Conservation (phyloP, 106 monocot species). For the Amphibolis antarctica region DNA sequence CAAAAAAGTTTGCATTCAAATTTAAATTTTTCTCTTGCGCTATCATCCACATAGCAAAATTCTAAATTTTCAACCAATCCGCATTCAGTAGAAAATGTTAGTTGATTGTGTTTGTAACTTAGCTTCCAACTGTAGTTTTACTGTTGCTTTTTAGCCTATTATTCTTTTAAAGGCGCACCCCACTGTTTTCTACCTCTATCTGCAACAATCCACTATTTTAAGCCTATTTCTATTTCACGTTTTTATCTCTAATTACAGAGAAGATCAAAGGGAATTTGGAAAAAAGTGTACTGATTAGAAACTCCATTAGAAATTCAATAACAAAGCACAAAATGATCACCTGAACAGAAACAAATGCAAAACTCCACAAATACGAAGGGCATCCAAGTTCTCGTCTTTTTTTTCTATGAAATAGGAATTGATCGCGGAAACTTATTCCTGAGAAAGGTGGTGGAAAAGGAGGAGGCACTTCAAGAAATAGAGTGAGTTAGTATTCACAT, state of each 20-base stretch:
- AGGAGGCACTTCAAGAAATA: constrained; percentile 12
- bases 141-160: constrained; percentile 16
- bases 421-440: constrained; percentile 11
- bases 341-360: constrained; percentile 8
- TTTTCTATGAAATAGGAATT: constrained; percentile 7
- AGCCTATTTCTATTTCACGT: no score
- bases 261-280: no score
- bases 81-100: no score
- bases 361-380: constrained; percentile 14
- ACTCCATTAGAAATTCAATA: no score
- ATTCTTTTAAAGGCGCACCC: no score
- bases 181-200: no score
- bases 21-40: background rate
- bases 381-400: constrained; percentile 11
- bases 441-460: constrained; percentile 17
- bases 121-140: no score
- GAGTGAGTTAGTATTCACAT: background rate
- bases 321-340: background rate
- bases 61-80: background rate
- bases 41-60: background rate
- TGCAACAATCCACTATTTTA: no score
- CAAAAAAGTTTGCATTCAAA: background rate
- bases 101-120: no score
- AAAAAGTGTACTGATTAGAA: no score
- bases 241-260: no score